Evolutionary conservation across 179 eudicot genomes (phyloP), one percentile per base, ranked within the genome.

Genomic region (Nepenthes alata): DNA sequence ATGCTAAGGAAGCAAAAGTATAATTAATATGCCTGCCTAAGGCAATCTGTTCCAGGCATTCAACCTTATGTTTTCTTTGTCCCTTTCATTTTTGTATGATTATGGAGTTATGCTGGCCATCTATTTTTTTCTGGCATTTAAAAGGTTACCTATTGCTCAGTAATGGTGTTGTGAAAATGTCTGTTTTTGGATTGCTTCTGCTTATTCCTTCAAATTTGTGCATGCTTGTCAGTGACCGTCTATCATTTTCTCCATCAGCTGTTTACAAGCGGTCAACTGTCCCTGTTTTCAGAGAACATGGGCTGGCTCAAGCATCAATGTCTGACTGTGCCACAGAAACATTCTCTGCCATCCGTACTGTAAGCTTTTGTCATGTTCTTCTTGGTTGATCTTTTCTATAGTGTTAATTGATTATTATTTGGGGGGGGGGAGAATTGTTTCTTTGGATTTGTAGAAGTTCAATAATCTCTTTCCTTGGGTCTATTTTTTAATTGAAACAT

Each of bases 341-440:
- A 49, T 85, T 93, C 59, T 84, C 98, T 59, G 96, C 98, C 54
- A 89, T 93, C 58, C 90, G 98, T 47, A 93, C 98, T 61, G 98
- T 93, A 71, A 81, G 96, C 70, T 75, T 67, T 48, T 66, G 44
- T 57, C 48, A 25, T 58, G 53, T 63, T 5, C 12, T 54, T 54
- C 37, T 2, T 34, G 5, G 10, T 54, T 54, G 1, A 12, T 57
- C 7, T 57, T 57, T 25, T 25, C 25, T 25, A 25, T 25, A 25
- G 25, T 25, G 25, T 25, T 0, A 25, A 25, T 12, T 10, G 11
- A 2, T 34, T 11, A 36, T 1, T 16, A 16, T 55, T 55, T 49
- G 53, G n/a, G 13, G 53, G 53, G 53, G 2, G 2, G 53, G 53
- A 52, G 5, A 7, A 11, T n/a, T n/a, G 44, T 11, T 57, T 11